A percentile compares a stretch with the other conserved stretches of the same genome.
phyloP scores from a whole-genome alignment of 805 yeast genomes.

The Starmera quercuum region DNA sequence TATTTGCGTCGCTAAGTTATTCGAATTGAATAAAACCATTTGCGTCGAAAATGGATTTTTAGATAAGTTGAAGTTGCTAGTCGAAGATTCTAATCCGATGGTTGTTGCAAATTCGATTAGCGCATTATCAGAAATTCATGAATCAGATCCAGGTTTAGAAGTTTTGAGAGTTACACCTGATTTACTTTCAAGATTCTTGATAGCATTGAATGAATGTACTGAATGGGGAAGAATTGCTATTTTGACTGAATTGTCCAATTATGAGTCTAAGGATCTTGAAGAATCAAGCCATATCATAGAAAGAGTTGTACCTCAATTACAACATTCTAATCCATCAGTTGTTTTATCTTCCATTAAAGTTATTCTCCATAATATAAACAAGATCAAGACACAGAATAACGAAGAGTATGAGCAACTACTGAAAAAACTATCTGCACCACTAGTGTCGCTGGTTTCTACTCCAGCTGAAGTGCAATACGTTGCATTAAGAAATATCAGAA shows the following conservation, averaged over 20 bases:
- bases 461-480: conserved; percentile 95
- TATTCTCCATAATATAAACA: conserved; percentile 58
- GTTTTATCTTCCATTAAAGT: conserved; percentile 82
- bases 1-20: conserved; percentile 91
- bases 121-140: conserved; percentile 77
- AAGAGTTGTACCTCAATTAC: conserved; percentile 88
- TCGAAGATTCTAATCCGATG: conserved; percentile 91
- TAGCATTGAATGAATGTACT: conserved; percentile 92
- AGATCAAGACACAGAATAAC: conserved; percentile 26
- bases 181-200: conserved; percentile 54
- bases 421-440: conserved; percentile 73
- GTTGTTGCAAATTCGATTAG: conserved; percentile 92
- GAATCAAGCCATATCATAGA: conserved; percentile 86
- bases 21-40: conserved; percentile 72
- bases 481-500: conserved; percentile 83
- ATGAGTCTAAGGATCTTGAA: conserved; percentile 41
- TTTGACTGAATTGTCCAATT: conserved; percentile 72
- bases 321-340: conserved; percentile 94
- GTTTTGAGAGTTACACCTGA: conserved; percentile 33
- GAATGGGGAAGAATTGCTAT: conserved; percentile 98
- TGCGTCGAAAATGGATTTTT: conserved; percentile 86
- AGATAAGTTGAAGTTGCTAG: conserved; percentile 52
- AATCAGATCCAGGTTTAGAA: conserved; percentile 47
- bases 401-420: conserved; percentile 37
- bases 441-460: conserved; percentile 79